Conservation (phyloP, 371 early-diverging fungal genomes). For the Furculomyces boomerangus region DNA sequence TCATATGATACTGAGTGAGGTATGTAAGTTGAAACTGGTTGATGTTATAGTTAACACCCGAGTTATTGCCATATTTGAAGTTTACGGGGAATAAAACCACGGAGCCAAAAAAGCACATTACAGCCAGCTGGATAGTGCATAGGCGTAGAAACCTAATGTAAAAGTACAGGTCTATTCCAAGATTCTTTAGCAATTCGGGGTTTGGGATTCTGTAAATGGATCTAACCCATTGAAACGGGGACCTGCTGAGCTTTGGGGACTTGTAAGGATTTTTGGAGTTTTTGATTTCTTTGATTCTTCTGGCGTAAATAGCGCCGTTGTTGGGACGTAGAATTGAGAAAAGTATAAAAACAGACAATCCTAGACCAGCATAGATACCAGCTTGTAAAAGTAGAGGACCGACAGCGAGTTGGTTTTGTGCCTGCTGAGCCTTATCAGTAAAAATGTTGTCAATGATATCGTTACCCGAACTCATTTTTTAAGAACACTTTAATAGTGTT, state of each 20-base stretch:
- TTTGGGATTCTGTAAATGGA: conserved; percentile 41
- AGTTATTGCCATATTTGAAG: conserved; percentile 29
- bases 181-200: conserved; percentile 33
- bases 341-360: conserved; percentile 18
- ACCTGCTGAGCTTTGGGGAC: conserved; percentile 34
- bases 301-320: conserved; percentile 22
- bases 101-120: conserved; percentile 36
- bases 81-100: conserved; percentile 42
- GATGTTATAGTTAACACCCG: conserved; percentile 9
- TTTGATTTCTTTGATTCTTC: conserved; percentile 14
- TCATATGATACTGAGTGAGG: conserved; percentile 30
- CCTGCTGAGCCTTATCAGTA: conserved; percentile 14
- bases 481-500: no score
- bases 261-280: neutral
- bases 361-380: conserved; percentile 17
- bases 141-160: conserved; percentile 54
- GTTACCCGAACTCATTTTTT: conserved; percentile 1
- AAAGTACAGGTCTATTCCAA: conserved; percentile 60
- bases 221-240: conserved; percentile 45
- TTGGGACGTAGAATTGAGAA: conserved; percentile 19
- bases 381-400: conserved; percentile 22
- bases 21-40: conserved; percentile 23
- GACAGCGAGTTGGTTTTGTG: conserved; percentile 15
- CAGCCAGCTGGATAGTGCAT: conserved; percentile 34
- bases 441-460: conserved; percentile 18